Base-by-base conservation (phyloP, 2,329 filamentous ascomycete species). In the Pseudogymnoascus sp. region DNA sequence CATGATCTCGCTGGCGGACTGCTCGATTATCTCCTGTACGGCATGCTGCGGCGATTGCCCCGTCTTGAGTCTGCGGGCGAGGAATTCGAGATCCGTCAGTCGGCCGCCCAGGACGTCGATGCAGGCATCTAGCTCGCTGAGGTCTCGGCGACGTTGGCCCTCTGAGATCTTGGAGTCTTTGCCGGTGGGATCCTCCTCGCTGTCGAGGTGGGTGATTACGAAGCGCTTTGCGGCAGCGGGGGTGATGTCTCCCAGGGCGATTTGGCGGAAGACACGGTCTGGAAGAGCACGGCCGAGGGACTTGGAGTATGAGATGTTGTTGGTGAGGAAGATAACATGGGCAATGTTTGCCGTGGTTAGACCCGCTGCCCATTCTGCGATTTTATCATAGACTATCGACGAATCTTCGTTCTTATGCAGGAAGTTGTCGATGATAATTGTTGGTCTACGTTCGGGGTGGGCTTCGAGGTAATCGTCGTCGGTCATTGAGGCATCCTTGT, bases 281-380 rank as follows among this genome's bases (percentile, higher is more conserved):
- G 94, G 94, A 19, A 99, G 81, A 0, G 91, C 90, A 72, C 91
- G 94, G 64, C 89, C 87, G 2, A 97, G 79, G 0, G 90, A 88
- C 73, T 97, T 97, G 59, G 89, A 88, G 75, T 91, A 96, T 0
- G 91, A 90, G 0, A 91, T 84, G 66, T 97, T 93, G 63, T 89
- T 91, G 0, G 93, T 97, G 38, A 99, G 79, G 79, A 97, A 96
- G 63, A 99, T 87, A 62, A 97, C 92, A 73, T 97, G 94, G 0
- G 93, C 93, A 45, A 96, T 82, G 67, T 97, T 96, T 60, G 88
- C 87, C 52, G 91, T 90, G 0, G 94, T 92, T 28, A 97, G 78
- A 1, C 86, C 81, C 3, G 94, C 92, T 1, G 92, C 92, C 91
- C 93, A 97, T 71, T 97, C 91, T 0, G 92, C 86, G 58, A 93